Evolutionary conservation across 192 early-diverging fungal species (phyloP).

Genomic region (Spizellomyces punctatus): DNA sequence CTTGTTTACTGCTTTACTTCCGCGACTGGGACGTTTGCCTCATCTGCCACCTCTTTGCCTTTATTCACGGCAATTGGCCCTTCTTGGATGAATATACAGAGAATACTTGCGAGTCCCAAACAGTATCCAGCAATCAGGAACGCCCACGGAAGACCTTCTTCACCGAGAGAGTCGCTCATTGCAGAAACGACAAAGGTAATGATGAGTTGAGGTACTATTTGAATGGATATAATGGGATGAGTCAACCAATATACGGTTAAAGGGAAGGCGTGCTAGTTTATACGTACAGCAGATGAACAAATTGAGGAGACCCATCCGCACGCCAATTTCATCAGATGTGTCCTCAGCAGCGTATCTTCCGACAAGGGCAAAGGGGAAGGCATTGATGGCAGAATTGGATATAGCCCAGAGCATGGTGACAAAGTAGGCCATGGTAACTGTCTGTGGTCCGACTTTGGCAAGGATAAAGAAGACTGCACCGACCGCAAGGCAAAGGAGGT

Average conservation of each 20-base stretch:
- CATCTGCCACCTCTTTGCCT: too few relatives aligned
- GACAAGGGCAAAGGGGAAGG: slow-evolving; percentile 16
- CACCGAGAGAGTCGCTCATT: not conserved
- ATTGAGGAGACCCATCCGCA: slow-evolving; percentile 9
- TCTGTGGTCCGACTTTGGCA: slow-evolving; percentile 4
- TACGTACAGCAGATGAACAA: slow-evolving; percentile 3
- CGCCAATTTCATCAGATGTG: slow-evolving; percentile 7
- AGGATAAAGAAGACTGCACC: slow-evolving; percentile 13
- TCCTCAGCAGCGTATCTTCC: slow-evolving; percentile 11
- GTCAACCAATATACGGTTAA: too few relatives aligned
- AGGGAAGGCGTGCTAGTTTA: too few relatives aligned
- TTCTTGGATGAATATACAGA: not conserved
- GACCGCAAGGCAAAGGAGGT: not conserved
- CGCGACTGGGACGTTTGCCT: too few relatives aligned
- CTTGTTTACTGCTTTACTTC: too few relatives aligned
- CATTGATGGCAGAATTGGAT: slow-evolving; percentile 3
- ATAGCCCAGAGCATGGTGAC: slow-evolving; percentile 7
- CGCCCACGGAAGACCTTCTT: slow-evolving; percentile 1
- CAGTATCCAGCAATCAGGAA: slow-evolving; percentile 6
- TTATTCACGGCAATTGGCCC: not conserved
- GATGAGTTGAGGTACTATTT: slow-evolving; percentile 3
- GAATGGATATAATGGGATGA: too few relatives aligned
- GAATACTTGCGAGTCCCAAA: slow-evolving; percentile 7
- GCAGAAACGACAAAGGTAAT: slow-evolving; percentile 11
- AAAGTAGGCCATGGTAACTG: slow-evolving; percentile 1